Percentiles rank a stretch among this genome's conserved stretches.
These are phyloP conservation scores for Pythium brachiatum DNA, from an alignment of 352 stramenopile species.

Conservation along the genomic window DNA sequence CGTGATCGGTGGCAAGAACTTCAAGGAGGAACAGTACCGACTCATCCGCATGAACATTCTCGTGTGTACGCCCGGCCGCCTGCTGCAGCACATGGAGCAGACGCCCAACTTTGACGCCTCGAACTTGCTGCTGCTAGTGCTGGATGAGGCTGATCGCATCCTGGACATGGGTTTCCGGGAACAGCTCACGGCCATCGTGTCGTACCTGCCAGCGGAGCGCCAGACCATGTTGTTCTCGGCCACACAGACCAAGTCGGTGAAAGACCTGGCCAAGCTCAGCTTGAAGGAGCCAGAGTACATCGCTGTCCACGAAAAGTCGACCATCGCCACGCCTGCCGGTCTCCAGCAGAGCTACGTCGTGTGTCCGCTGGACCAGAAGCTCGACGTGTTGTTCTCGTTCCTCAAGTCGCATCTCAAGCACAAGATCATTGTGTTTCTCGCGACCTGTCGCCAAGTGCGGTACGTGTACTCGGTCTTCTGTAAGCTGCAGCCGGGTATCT, in stretches of 20 bases:
- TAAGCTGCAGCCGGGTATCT: constrained; percentile 95
- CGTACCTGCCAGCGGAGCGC: constrained; percentile 90
- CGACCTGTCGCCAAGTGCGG: constrained; percentile 95
- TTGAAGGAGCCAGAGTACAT: constrained; percentile 96
- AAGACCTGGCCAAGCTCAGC: constrained; percentile 95
- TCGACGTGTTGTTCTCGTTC: constrained; percentile 98
- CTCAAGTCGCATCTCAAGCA: constrained; percentile 98
- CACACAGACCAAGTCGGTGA: constrained; percentile 97
- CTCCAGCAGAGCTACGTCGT: constrained; percentile 96
- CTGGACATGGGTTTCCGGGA: constrained; percentile 99
- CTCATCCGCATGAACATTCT: constrained; percentile 96
- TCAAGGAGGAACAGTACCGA: constrained; percentile 93
- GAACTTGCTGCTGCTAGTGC: constrained; percentile 94
- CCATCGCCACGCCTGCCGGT: constrained; percentile 88
- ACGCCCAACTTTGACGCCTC: constrained; percentile 95
- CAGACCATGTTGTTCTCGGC: constrained; percentile 98
- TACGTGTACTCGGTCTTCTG: constrained; percentile 96
- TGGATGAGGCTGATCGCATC: constrained; percentile 99
- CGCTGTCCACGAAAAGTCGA: constrained; percentile 93
- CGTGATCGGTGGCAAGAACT: constrained; percentile 96
- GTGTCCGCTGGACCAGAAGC: constrained; percentile 94
- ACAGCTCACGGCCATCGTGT: constrained; percentile 97
- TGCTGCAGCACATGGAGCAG: constrained; percentile 99
- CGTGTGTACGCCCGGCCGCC: constrained; percentile 95
- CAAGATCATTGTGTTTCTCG: constrained; percentile 99